phyloP scores from a whole-genome alignment of 352 stramenopile species.

The Pythium utonaiense region DNA sequence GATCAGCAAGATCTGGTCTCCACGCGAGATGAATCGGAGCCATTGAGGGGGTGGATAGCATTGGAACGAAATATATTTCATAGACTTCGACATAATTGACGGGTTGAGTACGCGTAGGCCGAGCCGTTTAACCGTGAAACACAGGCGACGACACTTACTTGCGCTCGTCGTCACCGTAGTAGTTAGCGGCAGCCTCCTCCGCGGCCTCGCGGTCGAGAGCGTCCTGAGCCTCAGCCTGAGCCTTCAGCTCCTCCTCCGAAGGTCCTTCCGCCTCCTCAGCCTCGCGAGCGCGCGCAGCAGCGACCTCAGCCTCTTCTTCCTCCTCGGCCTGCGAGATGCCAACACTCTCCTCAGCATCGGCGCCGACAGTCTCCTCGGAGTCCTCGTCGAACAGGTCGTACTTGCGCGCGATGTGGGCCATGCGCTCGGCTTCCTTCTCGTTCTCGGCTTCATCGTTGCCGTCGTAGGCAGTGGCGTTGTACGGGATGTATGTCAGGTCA shows the following conservation, averaged over 20 bases:
- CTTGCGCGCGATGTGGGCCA: background rate
- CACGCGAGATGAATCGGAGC: too few relatives aligned
- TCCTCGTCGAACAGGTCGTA: background rate
- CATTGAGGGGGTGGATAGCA: too few relatives aligned
- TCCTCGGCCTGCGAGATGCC: background rate
- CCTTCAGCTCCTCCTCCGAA: background rate
- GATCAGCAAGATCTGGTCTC: too few relatives aligned
- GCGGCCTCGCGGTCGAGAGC: background rate
- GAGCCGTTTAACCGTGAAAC: too few relatives aligned
- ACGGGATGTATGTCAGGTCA: too few relatives aligned
- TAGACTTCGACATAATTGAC: too few relatives aligned
- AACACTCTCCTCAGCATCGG: background rate
- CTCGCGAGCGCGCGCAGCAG: background rate
- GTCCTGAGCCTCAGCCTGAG: background rate
- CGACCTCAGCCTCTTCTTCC: background rate
- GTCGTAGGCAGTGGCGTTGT: background rate
- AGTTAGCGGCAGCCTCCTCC: background rate
- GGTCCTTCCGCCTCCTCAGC: background rate
- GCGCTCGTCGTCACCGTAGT: background rate
- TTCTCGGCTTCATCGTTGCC: background rate
- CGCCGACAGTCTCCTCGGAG: too few relatives aligned
- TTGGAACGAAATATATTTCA: too few relatives aligned
- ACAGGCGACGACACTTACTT: background rate
- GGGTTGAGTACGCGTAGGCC: too few relatives aligned
- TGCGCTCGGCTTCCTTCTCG: background rate